Evolutionary conservation across 805 yeast species (phyloP), one percentile per base, ranked within the genome.

Genomic region (Saturnispora zaruensis): DNA sequence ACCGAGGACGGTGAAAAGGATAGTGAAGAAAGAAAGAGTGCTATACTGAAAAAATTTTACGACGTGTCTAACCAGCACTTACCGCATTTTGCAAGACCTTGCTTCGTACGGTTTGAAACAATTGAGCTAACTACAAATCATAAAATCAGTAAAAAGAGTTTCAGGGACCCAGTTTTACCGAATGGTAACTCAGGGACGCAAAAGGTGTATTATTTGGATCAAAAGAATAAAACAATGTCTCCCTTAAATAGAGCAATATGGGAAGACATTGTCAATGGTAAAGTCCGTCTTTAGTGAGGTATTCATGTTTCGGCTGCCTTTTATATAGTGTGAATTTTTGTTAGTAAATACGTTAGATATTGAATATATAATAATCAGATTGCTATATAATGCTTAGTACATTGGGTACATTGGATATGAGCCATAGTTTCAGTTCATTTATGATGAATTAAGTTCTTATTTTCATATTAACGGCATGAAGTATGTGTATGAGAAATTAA

Each of bases 71-170:
- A 56, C 43, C 55, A 63, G 25, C 71, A 76, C 32, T 72, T 90
- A 53, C 96, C 97, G 23, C 80, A 76, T 58, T 90, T 86, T 67
- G 95, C 97, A 0, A 72, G 87, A 33, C 98, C 98, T 0, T 74
- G 83, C 36, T 88, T 90, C 61, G 66, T 88, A 47, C 85, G 88
- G 63, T 76, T 88, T 60, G 82, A 79, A 38, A 63, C 69, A 32
- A 82, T 89, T 53, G 76, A 77, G 57, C 77, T 79, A 44, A 79
- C 87, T 3, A 91, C 87, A 55, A 91, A 86, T 63, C 90, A 87
- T 67, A 90, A 90, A 70, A 79, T 90, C 13, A 77, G 84, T 11
- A 86, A 85, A 65, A 81, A 79, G 59, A 66, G 68, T 30, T 85
- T 79, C 62, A 80, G 84, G 64, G 77, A 82, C 56, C 89, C 85